Percentiles rank a stretch among this genome's conserved stretches.
Evolutionary conservation across 2,329 filamentous ascomycete genomes (phyloP).

Genomic region (Achaetomium macrosporum): DNA sequence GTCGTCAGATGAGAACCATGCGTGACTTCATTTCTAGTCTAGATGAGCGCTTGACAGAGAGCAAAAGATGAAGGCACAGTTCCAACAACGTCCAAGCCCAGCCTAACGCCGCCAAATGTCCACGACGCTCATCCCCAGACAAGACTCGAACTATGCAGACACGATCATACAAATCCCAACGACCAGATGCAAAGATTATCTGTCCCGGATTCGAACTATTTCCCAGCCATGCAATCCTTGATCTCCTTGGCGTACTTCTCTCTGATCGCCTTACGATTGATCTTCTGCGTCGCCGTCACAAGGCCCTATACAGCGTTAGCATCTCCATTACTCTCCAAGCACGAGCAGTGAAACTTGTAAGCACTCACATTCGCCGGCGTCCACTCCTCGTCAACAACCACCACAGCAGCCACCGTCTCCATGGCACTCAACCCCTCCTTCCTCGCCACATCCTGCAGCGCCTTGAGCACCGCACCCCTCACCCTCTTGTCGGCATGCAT

Average conservation of each 20-base stretch:
- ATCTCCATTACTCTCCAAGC: not conserved
- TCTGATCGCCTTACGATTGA: slow-evolving; percentile 49
- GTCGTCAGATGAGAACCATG: not conserved
- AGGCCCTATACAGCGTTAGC: slow-evolving; percentile 40
- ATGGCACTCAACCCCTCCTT: slow-evolving; percentile 62
- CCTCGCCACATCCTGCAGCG: slow-evolving; percentile 59
- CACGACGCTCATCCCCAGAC: not conserved
- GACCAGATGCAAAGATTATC: not conserved
- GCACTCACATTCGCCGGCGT: slow-evolving; percentile 72
- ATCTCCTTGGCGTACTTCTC: slow-evolving; percentile 49
- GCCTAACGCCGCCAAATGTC: not conserved
- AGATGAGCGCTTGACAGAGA: not conserved
- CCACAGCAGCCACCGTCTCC: slow-evolving; percentile 70
- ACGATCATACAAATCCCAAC: not conserved
- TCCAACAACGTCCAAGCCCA: not conserved
- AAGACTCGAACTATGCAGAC: too few species aligned
- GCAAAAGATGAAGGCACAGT: too few species aligned
- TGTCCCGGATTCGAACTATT: slow-evolving; percentile 5
- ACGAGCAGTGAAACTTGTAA: not conserved
- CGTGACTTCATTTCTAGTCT: not conserved
- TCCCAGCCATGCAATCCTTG: slow-evolving; percentile 33
- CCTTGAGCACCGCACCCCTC: slow-evolving; percentile 55
- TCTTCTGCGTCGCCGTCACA: slow-evolving; percentile 57
- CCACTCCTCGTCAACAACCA: slow-evolving; percentile 82
- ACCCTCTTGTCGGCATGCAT: slow-evolving; percentile 65